A percentile compares a stretch with the other conserved stretches of the same genome.
These are phyloP conservation scores for Casaregolazyma lundiana DNA, from an alignment of 1,139 yeast species.

Conservation along the genomic window DNA sequence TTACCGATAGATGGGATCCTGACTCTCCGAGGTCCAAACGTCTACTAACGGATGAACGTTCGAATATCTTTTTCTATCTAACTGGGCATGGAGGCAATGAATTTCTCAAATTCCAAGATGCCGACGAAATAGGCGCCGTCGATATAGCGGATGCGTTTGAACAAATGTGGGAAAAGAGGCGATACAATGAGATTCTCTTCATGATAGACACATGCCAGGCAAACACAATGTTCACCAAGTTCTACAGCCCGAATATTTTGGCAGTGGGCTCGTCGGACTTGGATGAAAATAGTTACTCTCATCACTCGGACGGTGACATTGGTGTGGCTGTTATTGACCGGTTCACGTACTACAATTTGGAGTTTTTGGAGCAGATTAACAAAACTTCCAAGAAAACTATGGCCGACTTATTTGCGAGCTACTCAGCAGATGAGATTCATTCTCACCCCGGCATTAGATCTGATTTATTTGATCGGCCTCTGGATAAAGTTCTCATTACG, in stretches of 20 bases:
- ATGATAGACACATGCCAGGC: constrained; percentile 99
- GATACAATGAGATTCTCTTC: constrained; percentile 91
- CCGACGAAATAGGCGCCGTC: constrained; percentile 93
- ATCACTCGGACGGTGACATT: constrained; percentile 89
- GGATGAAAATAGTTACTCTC: constrained; percentile 91
- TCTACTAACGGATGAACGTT: constrained; percentile 84
- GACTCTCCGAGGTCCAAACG: constrained; percentile 92
- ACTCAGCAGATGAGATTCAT: constrained; percentile 80
- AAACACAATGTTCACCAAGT: constrained; percentile 90
- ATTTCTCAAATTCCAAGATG: constrained; percentile 94
- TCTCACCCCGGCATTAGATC: constrained; percentile 89
- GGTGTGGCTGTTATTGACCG: constrained; percentile 98
- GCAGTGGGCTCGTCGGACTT: constrained; percentile 91
- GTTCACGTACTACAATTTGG: constrained; percentile 88
- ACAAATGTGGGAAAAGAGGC: constrained; percentile 92
- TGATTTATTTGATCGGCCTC: constrained; percentile 65
- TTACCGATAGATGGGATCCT: constrained; percentile 93
- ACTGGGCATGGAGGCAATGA: constrained; percentile 99
- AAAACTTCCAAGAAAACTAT: constrained; percentile 71
- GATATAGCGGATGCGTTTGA: constrained; percentile 97
- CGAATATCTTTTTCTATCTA: constrained; percentile 88
- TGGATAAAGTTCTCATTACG: constrained; percentile 70
- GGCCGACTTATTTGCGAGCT: constrained; percentile 77
- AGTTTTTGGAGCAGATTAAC: constrained; percentile 73
- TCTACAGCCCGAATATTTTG: constrained; percentile 86